Evolutionary conservation across 1,284 basidiomycete genomes (phyloP).

Genomic region (Amylostereum chailletii): DNA sequence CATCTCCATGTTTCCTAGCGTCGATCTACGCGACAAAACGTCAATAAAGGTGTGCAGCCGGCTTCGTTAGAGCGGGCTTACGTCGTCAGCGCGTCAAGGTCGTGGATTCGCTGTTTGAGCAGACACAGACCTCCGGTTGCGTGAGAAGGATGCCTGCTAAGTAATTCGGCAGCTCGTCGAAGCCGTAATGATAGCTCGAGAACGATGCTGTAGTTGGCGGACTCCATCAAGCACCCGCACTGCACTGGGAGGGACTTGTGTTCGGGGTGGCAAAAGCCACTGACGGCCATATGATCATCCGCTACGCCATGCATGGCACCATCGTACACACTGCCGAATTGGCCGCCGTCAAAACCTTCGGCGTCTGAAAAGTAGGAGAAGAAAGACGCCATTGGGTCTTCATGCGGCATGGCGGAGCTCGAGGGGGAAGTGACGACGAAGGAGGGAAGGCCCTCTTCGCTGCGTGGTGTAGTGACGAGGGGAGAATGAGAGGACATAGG

Average conservation of each 20-base stretch:
- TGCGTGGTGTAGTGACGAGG: neutral
- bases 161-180: conserved; percentile 46
- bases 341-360: conserved; percentile 1
- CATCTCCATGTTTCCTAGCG: conserved; percentile 26
- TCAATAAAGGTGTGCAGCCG: neutral
- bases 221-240: conserved; percentile 51
- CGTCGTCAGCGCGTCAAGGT: conserved; percentile 50
- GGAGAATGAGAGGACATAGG: neutral
- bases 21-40: conserved; percentile 2
- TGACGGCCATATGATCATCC: neutral
- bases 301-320: conserved; percentile 7
- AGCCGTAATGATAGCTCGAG: conserved; percentile 56
- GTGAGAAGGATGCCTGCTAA: conserved; percentile 43
- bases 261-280: conserved; percentile 5
- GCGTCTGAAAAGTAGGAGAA: conserved; percentile 5
- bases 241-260: conserved; percentile 22
- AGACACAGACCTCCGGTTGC: conserved; percentile 34
- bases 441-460: neutral
- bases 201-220: conserved; percentile 42
- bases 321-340: conserved; percentile 12
- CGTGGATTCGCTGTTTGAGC: conserved; percentile 43
- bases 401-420: neutral
- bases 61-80: conserved; percentile 24
- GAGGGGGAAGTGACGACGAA: neutral
- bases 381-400: conserved; percentile 1